phyloP scores from a whole-genome alignment of 306 rosid genomes.

The Lablab purpureus region DNA sequence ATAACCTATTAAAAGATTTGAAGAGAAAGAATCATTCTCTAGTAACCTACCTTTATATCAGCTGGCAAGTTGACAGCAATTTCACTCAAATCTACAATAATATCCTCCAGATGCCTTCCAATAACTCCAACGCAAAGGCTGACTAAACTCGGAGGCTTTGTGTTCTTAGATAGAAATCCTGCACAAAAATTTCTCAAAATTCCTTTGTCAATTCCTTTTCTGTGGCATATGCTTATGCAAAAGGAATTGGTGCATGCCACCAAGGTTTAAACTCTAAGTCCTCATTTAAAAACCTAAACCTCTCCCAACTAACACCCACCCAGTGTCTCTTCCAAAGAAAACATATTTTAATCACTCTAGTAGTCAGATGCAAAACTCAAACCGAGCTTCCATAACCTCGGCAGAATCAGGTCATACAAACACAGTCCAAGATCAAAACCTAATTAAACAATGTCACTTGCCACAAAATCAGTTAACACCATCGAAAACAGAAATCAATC shows the following conservation, averaged over 20 bases:
- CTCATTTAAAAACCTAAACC: slow-evolving; percentile 10
- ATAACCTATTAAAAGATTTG: slow-evolving; percentile 1
- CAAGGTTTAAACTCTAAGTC: slow-evolving; percentile 12
- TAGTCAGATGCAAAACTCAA: slow-evolving; percentile 21
- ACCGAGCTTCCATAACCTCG: neutral
- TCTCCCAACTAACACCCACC: slow-evolving; percentile 7
- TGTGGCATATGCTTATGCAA: neutral
- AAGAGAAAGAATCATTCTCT: slow-evolving; percentile 27
- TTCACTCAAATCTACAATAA: slow-evolving; percentile 73
- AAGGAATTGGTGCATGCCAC: neutral
- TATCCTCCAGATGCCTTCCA: slow-evolving; percentile 87
- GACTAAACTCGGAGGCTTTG: slow-evolving; percentile 70
- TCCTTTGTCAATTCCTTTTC: slow-evolving; percentile 18
- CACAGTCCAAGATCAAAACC: slow-evolving; percentile 17
- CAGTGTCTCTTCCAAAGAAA: slow-evolving; percentile 17
- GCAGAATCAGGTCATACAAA: slow-evolving; percentile 28
- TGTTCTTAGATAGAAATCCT: slow-evolving; percentile 60
- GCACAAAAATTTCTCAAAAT: slow-evolving; percentile 30
- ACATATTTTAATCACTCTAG: slow-evolving; percentile 13
- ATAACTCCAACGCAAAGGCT: slow-evolving; percentile 80
- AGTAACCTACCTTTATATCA: slow-evolving; percentile 70
- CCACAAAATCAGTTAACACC: neutral
- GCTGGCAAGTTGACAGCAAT: slow-evolving; percentile 72
- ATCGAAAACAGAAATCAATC: slow-evolving; percentile 2
- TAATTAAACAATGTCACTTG: neutral